These are phyloP conservation scores for Atalantia buxifolia DNA, from an alignment of 345 rosid genomes.

Conservation along the genomic window DNA sequence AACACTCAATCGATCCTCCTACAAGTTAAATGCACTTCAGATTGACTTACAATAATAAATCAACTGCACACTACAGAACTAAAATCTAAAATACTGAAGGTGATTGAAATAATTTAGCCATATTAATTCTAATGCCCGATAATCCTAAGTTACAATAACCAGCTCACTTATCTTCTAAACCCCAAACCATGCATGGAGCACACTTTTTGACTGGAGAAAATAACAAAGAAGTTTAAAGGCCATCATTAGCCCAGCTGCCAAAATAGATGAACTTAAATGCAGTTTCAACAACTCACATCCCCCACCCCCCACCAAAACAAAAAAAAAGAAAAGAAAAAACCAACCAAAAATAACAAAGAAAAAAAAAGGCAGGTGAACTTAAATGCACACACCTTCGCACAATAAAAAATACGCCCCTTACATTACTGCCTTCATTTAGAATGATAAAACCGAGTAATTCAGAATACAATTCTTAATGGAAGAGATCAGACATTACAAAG, in stretches of 20 bases:
- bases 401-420: too few relatives aligned
- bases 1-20: conserved; percentile 70
- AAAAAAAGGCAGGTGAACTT: background rate
- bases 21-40: conserved; percentile 11
- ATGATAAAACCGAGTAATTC: background rate
- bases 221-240: background rate
- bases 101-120: background rate
- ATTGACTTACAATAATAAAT: background rate
- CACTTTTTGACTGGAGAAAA: background rate
- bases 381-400: background rate
- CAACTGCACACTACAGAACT: background rate
- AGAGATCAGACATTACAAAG: background rate
- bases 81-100: background rate
- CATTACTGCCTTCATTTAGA: background rate
- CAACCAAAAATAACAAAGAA: too few relatives aligned
- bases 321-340: too few relatives aligned
- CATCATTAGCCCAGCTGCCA: background rate
- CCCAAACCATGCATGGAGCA: background rate
- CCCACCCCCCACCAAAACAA: too few relatives aligned
- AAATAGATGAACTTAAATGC: background rate
- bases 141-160: background rate
- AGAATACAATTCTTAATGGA: background rate
- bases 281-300: too few relatives aligned
- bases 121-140: background rate
- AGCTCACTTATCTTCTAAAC: background rate